Percentiles rank a stretch among this genome's conserved stretches.
Evolutionary conservation across 805 yeast genomes (phyloP).

Genomic region (Saccharomyces mikatae): DNA sequence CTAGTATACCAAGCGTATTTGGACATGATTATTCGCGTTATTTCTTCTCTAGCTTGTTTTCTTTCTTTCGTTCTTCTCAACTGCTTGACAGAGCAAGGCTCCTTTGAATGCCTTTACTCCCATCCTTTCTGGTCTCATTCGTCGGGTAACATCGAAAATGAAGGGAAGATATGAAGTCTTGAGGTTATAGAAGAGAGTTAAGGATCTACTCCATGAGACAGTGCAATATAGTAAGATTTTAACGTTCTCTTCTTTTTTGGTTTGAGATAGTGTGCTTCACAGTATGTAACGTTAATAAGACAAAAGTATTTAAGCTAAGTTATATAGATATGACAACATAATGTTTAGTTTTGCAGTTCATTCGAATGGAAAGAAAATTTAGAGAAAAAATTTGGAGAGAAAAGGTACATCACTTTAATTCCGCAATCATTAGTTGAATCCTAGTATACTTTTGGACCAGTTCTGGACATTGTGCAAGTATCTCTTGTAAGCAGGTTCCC

Average conservation of each 20-base stretch:
- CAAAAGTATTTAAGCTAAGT: background rate
- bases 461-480: conserved; percentile 5
- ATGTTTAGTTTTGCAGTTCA: background rate
- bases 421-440: background rate
- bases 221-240: too few species aligned
- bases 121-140: background rate
- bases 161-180: background rate
- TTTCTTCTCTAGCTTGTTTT: background rate
- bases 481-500: conserved; percentile 25
- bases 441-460: background rate
- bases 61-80: background rate
- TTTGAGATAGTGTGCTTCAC: background rate
- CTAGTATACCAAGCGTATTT: conserved; percentile 69
- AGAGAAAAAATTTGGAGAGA: background rate
- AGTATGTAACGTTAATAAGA: background rate
- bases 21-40: conserved; percentile 30
- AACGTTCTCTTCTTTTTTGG: background rate
- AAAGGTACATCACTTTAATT: background rate
- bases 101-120: background rate
- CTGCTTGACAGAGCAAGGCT: background rate
- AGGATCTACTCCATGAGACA: background rate
- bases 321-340: background rate
- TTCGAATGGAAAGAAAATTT: background rate
- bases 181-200: background rate
- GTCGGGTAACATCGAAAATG: background rate